phyloP scores from a whole-genome alignment of 345 rosid species.

The Luvunga scandens region DNA sequence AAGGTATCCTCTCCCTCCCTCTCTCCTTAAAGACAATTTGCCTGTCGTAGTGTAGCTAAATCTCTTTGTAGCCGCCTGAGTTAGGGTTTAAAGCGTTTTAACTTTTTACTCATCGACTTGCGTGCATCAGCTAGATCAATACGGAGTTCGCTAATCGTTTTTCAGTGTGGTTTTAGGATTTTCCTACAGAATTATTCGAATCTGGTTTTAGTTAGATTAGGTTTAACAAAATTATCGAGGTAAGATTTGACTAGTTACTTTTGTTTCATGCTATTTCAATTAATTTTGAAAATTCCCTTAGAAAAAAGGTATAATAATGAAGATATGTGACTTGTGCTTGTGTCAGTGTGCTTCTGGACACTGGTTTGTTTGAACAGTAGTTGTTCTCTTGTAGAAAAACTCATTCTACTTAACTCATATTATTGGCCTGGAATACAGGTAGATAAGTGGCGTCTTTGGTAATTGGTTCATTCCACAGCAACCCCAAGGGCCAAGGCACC shows the following conservation, averaged over 20 bases:
- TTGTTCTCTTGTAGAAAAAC: background rate
- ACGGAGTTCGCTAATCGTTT: background rate
- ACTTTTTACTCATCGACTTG: background rate
- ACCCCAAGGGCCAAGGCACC: background rate
- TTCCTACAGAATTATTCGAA: background rate
- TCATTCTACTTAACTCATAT: background rate
- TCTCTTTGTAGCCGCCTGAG: background rate
- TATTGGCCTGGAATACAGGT: background rate
- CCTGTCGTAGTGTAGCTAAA: background rate
- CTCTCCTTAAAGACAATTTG: background rate
- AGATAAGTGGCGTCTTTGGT: background rate
- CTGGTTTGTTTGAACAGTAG: background rate
- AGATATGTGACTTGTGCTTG: background rate
- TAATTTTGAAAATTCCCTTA: background rate
- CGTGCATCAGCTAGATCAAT: background rate
- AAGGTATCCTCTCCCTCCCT: background rate
- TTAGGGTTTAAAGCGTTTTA: background rate
- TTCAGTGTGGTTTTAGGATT: background rate
- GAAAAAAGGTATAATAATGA: background rate
- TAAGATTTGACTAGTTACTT: background rate
- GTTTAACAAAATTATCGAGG: background rate
- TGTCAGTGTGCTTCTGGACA: background rate
- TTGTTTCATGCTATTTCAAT: background rate
- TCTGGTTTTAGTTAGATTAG: background rate
- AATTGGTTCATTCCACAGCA: background rate